These are phyloP conservation scores for Oleoguttula mirabilis DNA, from an alignment of 495 filamentous ascomycete genomes.

Conservation along the genomic window DNA sequence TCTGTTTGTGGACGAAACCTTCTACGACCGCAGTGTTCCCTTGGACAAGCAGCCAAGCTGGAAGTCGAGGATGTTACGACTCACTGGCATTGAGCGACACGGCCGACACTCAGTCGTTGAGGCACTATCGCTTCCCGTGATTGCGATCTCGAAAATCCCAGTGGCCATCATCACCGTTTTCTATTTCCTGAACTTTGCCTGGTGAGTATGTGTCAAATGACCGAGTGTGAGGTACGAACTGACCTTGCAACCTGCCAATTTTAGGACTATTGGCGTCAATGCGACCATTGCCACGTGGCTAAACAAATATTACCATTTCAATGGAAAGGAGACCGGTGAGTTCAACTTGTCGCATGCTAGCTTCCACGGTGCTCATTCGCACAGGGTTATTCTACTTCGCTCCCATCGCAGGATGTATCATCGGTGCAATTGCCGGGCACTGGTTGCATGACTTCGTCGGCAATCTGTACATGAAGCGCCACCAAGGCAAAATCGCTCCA, in stretches of 20 bases:
- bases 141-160: conserved; percentile 6
- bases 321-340: conserved; percentile 1
- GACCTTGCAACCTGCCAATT: no score
- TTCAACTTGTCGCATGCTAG: neutral
- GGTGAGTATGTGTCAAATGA: no score
- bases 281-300: conserved; percentile 8
- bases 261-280: conserved; percentile 12
- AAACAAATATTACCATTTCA: conserved; percentile 11
- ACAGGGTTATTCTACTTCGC: conserved; percentile 8
- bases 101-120: neutral
- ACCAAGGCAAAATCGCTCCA: conserved; percentile 22
- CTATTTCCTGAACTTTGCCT: conserved; percentile 13
- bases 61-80: conserved; percentile 7
- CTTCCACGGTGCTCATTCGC: neutral
- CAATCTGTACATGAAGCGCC: conserved; percentile 4
- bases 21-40: conserved; percentile 6
- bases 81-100: conserved; percentile 7
- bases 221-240: no score
- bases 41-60: neutral
- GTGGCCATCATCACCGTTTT: conserved; percentile 9
- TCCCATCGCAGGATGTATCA: conserved; percentile 1
- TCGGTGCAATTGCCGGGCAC: conserved; percentile 8
- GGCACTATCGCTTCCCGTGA: conserved; percentile 4
- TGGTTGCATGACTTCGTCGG: conserved; percentile 5
- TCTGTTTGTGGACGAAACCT: conserved; percentile 8